These are phyloP conservation scores for Reutealis trisperma DNA, from an alignment of 345 rosid species.

Conservation along the genomic window DNA sequence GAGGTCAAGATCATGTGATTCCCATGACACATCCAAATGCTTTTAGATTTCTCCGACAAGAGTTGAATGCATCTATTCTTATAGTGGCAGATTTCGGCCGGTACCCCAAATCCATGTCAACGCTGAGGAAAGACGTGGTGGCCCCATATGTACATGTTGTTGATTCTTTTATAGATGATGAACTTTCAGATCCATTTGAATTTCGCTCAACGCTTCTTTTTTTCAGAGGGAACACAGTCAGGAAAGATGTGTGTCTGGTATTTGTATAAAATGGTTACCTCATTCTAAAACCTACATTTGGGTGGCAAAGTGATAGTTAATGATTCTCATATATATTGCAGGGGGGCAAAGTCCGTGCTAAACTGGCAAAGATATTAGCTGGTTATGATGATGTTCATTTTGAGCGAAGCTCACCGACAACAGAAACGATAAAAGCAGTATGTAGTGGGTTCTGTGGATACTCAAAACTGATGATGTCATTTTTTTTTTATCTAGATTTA, in stretches of 20 bases:
- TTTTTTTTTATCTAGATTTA: not conserved
- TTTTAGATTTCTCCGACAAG: constrained; percentile 82
- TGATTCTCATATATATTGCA: constrained; percentile 29
- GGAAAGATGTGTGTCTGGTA: constrained; percentile 69
- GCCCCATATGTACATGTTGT: constrained; percentile 93
- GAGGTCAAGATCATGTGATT: constrained; percentile 93
- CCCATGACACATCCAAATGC: constrained; percentile 99
- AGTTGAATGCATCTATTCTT: constrained; percentile 84
- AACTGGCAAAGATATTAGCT: constrained; percentile 62
- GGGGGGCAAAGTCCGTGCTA: constrained; percentile 85
- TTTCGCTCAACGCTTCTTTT: constrained; percentile 75
- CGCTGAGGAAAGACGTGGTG: constrained; percentile 83
- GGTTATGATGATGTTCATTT: constrained; percentile 70
- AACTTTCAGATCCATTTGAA: constrained; percentile 59
- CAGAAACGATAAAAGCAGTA: constrained; percentile 76
- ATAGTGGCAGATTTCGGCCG: constrained; percentile 94
- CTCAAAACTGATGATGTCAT: not conserved
- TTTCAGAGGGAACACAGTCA: constrained; percentile 85
- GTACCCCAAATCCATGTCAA: constrained; percentile 63
- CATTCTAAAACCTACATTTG: constrained; percentile 1
- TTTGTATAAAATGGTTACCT: constrained; percentile 1
- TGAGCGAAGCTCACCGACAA: constrained; percentile 62
- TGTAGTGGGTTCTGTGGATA: constrained; percentile 13
- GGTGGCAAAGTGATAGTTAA: constrained; percentile 14
- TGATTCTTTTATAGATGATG: constrained; percentile 63